A percentile compares a stretch with the other conserved stretches of the same genome.
Evolutionary conservation across 305 asterid genomes (phyloP).

Genomic region (Fraxinus dipetala): DNA sequence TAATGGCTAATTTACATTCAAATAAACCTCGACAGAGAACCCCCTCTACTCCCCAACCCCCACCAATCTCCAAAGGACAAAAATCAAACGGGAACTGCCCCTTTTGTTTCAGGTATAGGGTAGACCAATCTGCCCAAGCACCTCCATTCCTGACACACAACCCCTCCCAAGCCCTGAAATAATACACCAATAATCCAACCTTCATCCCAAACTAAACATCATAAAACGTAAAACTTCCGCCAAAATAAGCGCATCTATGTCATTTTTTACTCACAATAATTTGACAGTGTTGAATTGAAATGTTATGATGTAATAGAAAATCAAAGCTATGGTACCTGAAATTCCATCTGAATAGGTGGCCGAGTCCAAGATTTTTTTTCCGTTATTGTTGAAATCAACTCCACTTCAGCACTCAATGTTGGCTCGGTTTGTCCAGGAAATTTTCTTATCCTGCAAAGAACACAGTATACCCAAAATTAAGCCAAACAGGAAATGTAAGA

Average conservation of each 20-base stretch:
- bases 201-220: not conserved
- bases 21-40: not conserved
- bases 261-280: not conserved
- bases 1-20: not conserved
- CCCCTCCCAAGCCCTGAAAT: not conserved
- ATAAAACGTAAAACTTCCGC: not conserved
- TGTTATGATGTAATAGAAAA: not conserved
- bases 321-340: constrained; percentile 59
- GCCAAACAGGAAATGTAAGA: constrained; percentile 1
- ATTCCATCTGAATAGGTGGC: constrained; percentile 99
- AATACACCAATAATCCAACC: not conserved
- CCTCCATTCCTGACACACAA: not conserved
- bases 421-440: constrained; percentile 99
- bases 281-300: constrained; percentile 12
- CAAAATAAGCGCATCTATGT: not conserved
- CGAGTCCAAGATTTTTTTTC: constrained; percentile 98
- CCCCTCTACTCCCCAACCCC: not conserved
- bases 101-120: not conserved
- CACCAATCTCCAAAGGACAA: not conserved
- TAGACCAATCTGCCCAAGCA: not conserved
- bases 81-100: not conserved
- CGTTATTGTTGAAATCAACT: constrained; percentile 84
- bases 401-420: constrained; percentile 97
- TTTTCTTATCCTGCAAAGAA: constrained; percentile 78
- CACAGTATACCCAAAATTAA: constrained; percentile 21